A percentile compares a stretch with the other conserved stretches of the same genome.
Conservation (phyloP, 2,329 filamentous ascomycete genomes). For the Venturia asperata region DNA sequence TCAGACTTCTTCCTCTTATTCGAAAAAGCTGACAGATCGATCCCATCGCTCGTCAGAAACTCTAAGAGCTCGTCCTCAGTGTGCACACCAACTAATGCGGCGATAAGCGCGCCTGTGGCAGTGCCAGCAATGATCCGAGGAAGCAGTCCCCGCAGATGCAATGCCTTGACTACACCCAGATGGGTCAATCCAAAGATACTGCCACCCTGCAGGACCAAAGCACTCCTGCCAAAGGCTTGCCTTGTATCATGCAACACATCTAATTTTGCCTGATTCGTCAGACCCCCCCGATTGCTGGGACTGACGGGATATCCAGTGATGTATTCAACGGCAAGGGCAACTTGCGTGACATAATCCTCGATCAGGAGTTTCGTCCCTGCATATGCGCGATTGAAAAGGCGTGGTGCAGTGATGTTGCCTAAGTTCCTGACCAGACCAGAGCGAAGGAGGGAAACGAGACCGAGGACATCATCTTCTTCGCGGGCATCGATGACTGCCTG, state of each 20-base stretch:
- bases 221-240: slow-evolving; percentile 80
- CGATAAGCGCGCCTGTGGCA: slow-evolving; percentile 82
- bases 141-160: slow-evolving; percentile 71
- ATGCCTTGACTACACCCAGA: slow-evolving; percentile 79
- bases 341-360: slow-evolving; percentile 80
- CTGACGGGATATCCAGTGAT: slow-evolving; percentile 61
- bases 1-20: slow-evolving; percentile 30
- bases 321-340: slow-evolving; percentile 73
- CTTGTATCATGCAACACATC: slow-evolving; percentile 81
- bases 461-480: slow-evolving; percentile 64
- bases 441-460: slow-evolving; percentile 70
- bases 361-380: slow-evolving; percentile 85
- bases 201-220: slow-evolving; percentile 79
- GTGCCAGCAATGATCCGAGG: slow-evolving; percentile 89
- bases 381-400: slow-evolving; percentile 77
- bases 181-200: slow-evolving; percentile 89
- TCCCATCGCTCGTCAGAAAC: slow-evolving; percentile 69
- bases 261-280: slow-evolving; percentile 71
- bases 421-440: slow-evolving; percentile 73
- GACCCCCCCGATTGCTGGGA: slow-evolving; percentile 38
- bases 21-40: slow-evolving; percentile 75
- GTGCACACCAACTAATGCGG: slow-evolving; percentile 79
- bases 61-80: slow-evolving; percentile 75
- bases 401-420: slow-evolving; percentile 79
- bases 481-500: slow-evolving; percentile 62